These are phyloP conservation scores for Anisogramma anomala DNA, from an alignment of 2,329 filamentous ascomycete genomes.

Conservation along the genomic window DNA sequence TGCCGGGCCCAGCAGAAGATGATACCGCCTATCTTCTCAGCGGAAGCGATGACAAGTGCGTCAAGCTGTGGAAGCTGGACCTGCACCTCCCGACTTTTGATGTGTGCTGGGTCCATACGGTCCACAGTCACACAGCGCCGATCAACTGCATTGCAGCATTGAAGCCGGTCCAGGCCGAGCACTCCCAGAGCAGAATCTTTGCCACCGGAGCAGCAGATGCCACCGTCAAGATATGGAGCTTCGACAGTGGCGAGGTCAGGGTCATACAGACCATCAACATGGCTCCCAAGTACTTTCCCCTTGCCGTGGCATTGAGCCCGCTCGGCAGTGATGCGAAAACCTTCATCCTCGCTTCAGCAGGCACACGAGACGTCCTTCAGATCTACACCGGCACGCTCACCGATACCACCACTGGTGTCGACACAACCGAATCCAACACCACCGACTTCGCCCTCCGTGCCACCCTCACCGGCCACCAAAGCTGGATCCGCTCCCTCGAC, in stretches of 20 bases:
- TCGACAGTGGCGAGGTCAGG: constrained; percentile 37
- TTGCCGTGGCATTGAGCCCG: constrained; percentile 58
- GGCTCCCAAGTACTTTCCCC: constrained; percentile 68
- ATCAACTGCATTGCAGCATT: constrained; percentile 56
- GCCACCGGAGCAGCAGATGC: constrained; percentile 76
- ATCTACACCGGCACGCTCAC: constrained; percentile 48
- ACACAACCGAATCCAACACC: constrained; percentile 16
- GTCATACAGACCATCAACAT: constrained; percentile 61
- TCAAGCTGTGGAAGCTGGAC: constrained; percentile 57
- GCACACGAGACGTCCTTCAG: constrained; percentile 73
- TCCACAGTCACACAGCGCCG: constrained; percentile 58
- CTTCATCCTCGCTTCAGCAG: constrained; percentile 68
- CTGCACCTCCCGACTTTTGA: constrained; percentile 17
- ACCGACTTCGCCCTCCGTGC: constrained; percentile 57
- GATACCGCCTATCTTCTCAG: constrained; percentile 53
- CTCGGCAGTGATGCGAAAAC: constrained; percentile 39
- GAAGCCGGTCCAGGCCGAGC: constrained; percentile 16
- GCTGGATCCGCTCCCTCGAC: constrained; percentile 80
- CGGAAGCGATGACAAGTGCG: constrained; percentile 67
- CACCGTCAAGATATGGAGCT: constrained; percentile 57
- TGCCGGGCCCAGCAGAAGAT: constrained; percentile 38
- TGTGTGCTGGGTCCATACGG: constrained; percentile 38
- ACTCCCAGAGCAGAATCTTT: constrained; percentile 34
- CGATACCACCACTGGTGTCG: constrained; percentile 15
- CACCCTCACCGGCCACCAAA: constrained; percentile 79